Conservation (phyloP, 179 eudicot genomes). For the Carnegiea gigantea region DNA sequence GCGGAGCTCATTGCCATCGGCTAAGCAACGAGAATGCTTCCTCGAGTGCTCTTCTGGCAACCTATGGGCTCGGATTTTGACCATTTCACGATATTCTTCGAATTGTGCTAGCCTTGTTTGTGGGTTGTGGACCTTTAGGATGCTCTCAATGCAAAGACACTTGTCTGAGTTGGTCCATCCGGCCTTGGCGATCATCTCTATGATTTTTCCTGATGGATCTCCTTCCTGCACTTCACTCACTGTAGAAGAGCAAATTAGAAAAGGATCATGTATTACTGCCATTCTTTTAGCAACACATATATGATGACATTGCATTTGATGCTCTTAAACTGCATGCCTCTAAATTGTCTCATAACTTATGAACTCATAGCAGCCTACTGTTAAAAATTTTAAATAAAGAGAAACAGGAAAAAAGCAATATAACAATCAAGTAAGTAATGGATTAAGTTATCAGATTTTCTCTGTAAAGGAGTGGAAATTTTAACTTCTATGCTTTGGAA, state of each 20-base stretch:
- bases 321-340: neutral
- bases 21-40: conserved; percentile 73
- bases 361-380: neutral
- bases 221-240: conserved; percentile 66
- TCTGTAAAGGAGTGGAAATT: no score
- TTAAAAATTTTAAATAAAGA: no score
- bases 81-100: conserved; percentile 67
- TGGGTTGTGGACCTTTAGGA: conserved; percentile 67
- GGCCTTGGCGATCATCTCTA: conserved; percentile 58
- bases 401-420: no score
- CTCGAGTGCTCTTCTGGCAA: conserved; percentile 30
- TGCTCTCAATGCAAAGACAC: conserved; percentile 35
- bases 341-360: no score
- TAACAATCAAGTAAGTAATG: no score
- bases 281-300: neutral
- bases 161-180: conserved; percentile 39
- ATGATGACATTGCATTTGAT: neutral
- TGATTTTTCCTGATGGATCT: conserved; percentile 59
- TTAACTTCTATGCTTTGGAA: neutral
- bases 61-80: conserved; percentile 58
- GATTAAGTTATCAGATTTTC: no score
- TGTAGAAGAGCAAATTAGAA: conserved; percentile 22
- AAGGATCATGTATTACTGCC: neutral
- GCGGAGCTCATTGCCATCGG: conserved; percentile 78
- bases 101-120: conserved; percentile 61